phyloP scores from a whole-genome alignment of 2,329 filamentous ascomycete genomes.

The Gaeumannomyces sp. region DNA sequence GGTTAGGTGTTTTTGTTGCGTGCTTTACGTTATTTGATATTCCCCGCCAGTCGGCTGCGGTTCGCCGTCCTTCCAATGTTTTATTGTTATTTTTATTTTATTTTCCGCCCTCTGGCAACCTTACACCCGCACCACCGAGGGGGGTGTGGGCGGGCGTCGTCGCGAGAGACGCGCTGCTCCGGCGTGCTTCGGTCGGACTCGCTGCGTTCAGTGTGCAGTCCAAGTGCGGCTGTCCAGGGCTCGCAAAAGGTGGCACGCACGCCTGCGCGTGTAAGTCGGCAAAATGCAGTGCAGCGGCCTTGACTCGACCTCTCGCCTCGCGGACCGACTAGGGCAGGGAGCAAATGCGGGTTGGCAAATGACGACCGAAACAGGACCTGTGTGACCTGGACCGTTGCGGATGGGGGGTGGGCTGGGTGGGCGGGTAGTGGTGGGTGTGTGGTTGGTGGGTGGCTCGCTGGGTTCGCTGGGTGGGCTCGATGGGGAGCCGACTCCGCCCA shows the following conservation, averaged over 20 bases:
- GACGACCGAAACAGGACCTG: conserved; percentile 3
- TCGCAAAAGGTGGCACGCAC: not conserved
- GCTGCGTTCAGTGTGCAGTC: not conserved
- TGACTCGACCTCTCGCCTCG: conserved; percentile 5
- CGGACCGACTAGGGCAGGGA: conserved; percentile 4
- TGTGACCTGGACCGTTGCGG: not conserved
- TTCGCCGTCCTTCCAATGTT: not conserved
- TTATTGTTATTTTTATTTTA: not conserved
- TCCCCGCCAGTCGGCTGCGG: not conserved
- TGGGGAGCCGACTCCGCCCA: too few relatives aligned
- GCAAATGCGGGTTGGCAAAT: not conserved
- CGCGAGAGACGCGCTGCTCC: not conserved
- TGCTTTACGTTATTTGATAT: conserved; percentile 1
- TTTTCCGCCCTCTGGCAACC: not conserved
- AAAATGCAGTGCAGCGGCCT: conserved; percentile 7
- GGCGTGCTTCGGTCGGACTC: not conserved
- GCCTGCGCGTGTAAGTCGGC: conserved; percentile 8
- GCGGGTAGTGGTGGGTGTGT: not conserved
- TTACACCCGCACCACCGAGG: not conserved
- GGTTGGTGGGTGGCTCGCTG: too few relatives aligned
- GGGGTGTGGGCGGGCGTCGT: not conserved
- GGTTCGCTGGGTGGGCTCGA: too few relatives aligned
- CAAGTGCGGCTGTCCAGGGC: not conserved
- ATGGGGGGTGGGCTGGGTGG: not conserved
- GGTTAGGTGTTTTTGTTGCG: not conserved